Percentiles rank a stretch among this genome's conserved stretches.
Conservation (phyloP, 2,329 filamentous ascomycete species). For the Cercospora brassicicola region DNA sequence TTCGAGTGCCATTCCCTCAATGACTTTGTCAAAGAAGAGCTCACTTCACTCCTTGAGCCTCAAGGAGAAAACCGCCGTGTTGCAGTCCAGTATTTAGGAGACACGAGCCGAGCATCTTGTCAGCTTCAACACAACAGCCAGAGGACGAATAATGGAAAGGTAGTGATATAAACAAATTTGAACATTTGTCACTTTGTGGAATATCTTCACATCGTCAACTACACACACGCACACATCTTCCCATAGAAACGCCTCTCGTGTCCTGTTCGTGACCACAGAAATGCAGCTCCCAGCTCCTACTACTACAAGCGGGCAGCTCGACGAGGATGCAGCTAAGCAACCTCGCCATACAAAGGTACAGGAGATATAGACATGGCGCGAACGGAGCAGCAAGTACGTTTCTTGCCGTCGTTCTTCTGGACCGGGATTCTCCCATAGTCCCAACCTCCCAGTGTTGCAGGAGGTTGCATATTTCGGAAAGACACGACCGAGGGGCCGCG, state of each 20-base stretch:
- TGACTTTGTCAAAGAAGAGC: not conserved
- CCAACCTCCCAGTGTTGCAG: slow-evolving; percentile 26
- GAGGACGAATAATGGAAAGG: not conserved
- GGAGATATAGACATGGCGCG: slow-evolving; percentile 30
- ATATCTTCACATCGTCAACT: slow-evolving; percentile 3
- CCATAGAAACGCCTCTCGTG: slow-evolving; percentile 4
- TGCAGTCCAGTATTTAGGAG: too few relatives aligned
- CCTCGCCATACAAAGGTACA: slow-evolving; percentile 29
- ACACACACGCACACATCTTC: not conserved
- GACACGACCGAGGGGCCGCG: slow-evolving; percentile 22
- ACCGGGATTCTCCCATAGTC: slow-evolving; percentile 32
- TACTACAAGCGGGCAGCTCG: not conserved
- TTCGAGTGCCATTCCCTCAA: too few relatives aligned
- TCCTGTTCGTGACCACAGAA: slow-evolving; percentile 12
- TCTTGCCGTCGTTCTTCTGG: slow-evolving; percentile 37
- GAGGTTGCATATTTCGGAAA: slow-evolving; percentile 31
- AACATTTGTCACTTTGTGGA: not conserved
- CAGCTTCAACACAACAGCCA: not conserved
- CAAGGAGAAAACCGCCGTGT: not conserved
- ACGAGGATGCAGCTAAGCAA: slow-evolving; percentile 2
- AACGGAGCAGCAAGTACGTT: slow-evolving; percentile 37
- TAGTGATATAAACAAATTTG: not conserved
- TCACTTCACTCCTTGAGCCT: not conserved
- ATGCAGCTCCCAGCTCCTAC: not conserved
- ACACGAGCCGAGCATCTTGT: not conserved